These are phyloP conservation scores for Solanum pimpinellifolium DNA, from an alignment of 257 asterid genomes.

Conservation along the genomic window DNA sequence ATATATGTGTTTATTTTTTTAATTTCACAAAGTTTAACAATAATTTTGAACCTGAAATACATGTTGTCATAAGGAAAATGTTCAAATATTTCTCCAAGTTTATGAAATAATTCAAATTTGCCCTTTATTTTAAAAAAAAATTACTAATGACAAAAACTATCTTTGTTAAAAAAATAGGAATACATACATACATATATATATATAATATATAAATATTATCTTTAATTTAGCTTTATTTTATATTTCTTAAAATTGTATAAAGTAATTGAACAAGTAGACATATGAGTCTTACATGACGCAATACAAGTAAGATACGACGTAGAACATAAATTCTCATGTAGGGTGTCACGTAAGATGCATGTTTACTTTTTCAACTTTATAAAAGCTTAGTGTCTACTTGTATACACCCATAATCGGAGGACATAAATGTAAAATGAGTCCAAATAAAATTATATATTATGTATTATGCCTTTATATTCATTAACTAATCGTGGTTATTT, in stretches of 20 bases:
- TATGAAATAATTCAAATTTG: too few species aligned
- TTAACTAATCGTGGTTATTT: background rate
- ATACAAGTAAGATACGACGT: too few species aligned
- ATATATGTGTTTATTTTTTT: too few species aligned
- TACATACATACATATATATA: too few species aligned
- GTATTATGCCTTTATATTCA: background rate
- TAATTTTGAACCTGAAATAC: background rate
- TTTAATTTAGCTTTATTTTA: too few species aligned
- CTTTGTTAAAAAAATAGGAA: background rate
- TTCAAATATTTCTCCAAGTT: background rate
- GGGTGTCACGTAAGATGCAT: too few species aligned
- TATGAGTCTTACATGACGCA: background rate
- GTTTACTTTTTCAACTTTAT: background rate
- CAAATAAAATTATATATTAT: too few species aligned
- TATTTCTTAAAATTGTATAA: too few species aligned
- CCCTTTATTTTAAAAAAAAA: background rate
- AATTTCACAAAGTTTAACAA: background rate
- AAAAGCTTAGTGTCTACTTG: background rate
- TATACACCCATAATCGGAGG: accelerated
- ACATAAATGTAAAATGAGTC: background rate
- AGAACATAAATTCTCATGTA: too few species aligned
- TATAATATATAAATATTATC: too few species aligned
- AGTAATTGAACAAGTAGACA: background rate
- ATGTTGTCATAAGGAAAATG: background rate
- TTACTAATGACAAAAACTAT: too few species aligned